A percentile compares a stretch with the other conserved stretches of the same genome.
These are phyloP conservation scores for Calamus simplicifolius DNA, from an alignment of 176 grass and related monocot species.

Conservation along the genomic window DNA sequence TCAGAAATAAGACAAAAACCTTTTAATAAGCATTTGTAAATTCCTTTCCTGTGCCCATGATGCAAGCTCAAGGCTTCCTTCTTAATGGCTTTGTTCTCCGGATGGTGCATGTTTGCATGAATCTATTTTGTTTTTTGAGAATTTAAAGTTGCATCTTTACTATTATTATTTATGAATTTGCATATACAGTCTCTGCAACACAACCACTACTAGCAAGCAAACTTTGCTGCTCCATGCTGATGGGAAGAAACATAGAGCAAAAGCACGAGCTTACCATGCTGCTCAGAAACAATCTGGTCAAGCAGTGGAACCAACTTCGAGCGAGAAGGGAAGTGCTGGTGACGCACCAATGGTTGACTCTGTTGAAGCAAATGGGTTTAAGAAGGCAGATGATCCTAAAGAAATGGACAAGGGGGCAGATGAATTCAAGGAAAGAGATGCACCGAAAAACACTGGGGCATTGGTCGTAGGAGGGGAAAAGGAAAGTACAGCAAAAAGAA, in stretches of 20 bases:
- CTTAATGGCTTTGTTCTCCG: too few relatives aligned
- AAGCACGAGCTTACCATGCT: constrained; percentile 83
- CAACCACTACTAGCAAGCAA: constrained; percentile 80
- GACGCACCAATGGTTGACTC: constrained; percentile 19
- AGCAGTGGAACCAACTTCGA: constrained; percentile 31
- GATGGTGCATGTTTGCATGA: too few relatives aligned
- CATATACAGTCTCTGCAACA: constrained; percentile 76
- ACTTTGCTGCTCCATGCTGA: constrained; percentile 76
- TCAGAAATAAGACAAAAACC: too few relatives aligned
- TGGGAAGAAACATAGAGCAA: constrained; percentile 96
- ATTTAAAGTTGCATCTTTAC: neutral
- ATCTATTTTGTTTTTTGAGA: too few relatives aligned
- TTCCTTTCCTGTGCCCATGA: too few relatives aligned
- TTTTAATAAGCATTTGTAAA: too few relatives aligned
- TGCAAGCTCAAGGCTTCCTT: too few relatives aligned
- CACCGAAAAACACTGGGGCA: constrained; percentile 15
- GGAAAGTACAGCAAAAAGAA: constrained; percentile 46
- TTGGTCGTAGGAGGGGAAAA: neutral
- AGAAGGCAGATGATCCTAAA: neutral
- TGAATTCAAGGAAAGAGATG: neutral
- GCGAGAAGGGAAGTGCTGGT: constrained; percentile 16
- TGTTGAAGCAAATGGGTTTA: constrained; percentile 26
- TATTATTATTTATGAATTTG: constrained; percentile 20
- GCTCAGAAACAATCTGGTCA: constrained; percentile 45
- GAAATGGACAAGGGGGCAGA: constrained; percentile 14